Base-by-base conservation (phyloP, 2,329 filamentous ascomycete species). In the Fulvia fulva region DNA sequence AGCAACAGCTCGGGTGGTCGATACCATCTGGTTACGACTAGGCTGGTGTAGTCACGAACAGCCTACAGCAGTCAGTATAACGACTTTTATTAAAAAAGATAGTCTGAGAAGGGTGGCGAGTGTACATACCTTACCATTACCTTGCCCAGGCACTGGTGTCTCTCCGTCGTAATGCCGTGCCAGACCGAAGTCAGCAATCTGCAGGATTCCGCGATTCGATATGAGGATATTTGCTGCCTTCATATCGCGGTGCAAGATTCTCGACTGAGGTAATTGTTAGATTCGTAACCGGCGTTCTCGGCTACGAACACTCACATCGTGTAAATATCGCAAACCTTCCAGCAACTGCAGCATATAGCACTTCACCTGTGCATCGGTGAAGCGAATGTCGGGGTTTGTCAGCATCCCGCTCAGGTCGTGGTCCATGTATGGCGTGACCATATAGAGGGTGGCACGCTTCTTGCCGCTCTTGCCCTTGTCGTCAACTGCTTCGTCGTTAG, bases 371-470 rank as follows among this genome's bases (percentile, higher is more conserved):
- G 90, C 83, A 70, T 92, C 87, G 51, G 88, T 89, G 69, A 99
- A 93, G 43, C 84, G 83, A 41, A 99, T 92, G 6, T 87, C 86
- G 9, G 93, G 93, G 68, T 99, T 99, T 74, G 97, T 94, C 68
- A 99, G 86, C 28, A 99, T 84, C 46, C 94, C 94, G 8, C 93
- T 96, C n/a, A 99, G 83, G 76, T 99, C 94, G 76, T 99, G 94
- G 68, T 97, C 92, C 91, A 97, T 97, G 75, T 99, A 99, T 6
- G 93, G 94, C 46, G 88, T 97, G 53, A 96, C 93, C 94, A 99
- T 99, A 77, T 97, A 97, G 81, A 99, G 91, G 67, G 92, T 92
- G 3, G 88, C 87, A 59, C 87, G 85, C 67, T 80, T 80, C 67
- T 76, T 69, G 74, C 81, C 76, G 78, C 50, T 65, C 60, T 70